Conservation (phyloP, 805 yeast species). For the Sungouiella blattae region DNA sequence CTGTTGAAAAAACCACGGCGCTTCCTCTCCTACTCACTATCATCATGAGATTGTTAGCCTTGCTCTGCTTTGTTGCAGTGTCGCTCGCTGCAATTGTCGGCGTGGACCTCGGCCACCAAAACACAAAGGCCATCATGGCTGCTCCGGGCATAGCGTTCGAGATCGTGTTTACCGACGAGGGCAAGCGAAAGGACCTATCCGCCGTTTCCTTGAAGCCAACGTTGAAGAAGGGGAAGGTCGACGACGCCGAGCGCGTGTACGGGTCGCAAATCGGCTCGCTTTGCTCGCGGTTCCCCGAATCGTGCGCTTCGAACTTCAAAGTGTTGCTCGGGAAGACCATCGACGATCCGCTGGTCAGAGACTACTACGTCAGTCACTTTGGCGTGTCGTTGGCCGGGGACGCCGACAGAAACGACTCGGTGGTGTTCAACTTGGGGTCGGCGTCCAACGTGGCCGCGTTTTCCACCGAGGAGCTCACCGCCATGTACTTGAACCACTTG, state of each 20-base stretch:
- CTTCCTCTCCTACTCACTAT: too few species aligned
- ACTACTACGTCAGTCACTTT: slow-evolving; percentile 54
- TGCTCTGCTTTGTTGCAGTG: slow-evolving; percentile 8
- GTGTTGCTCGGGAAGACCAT: slow-evolving; percentile 62
- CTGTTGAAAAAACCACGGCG: background rate
- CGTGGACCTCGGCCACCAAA: slow-evolving; percentile 85
- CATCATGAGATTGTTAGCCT: slow-evolving; percentile 12
- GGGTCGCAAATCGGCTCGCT: slow-evolving; percentile 73
- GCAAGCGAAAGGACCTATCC: slow-evolving; percentile 83
- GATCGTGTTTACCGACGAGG: slow-evolving; percentile 82
- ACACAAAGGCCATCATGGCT: slow-evolving; percentile 79
- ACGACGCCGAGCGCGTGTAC: slow-evolving; percentile 64
- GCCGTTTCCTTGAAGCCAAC: slow-evolving; percentile 62
- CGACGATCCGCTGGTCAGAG: slow-evolving; percentile 43
- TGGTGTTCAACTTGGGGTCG: slow-evolving; percentile 52
- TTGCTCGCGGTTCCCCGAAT: slow-evolving; percentile 69
- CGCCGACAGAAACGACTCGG: slow-evolving; percentile 41
- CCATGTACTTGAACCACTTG: slow-evolving; percentile 74
- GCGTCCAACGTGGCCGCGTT: slow-evolving; percentile 28
- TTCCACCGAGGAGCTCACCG: slow-evolving; percentile 73
- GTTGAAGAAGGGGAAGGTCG: slow-evolving; percentile 22
- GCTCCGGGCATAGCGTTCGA: slow-evolving; percentile 92
- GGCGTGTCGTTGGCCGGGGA: slow-evolving; percentile 50
- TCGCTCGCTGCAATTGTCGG: slow-evolving; percentile 70
- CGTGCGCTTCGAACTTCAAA: slow-evolving; percentile 66